phyloP scores from a whole-genome alignment of 2,329 filamentous ascomycete species.

The Ophiostoma fasciatum region DNA sequence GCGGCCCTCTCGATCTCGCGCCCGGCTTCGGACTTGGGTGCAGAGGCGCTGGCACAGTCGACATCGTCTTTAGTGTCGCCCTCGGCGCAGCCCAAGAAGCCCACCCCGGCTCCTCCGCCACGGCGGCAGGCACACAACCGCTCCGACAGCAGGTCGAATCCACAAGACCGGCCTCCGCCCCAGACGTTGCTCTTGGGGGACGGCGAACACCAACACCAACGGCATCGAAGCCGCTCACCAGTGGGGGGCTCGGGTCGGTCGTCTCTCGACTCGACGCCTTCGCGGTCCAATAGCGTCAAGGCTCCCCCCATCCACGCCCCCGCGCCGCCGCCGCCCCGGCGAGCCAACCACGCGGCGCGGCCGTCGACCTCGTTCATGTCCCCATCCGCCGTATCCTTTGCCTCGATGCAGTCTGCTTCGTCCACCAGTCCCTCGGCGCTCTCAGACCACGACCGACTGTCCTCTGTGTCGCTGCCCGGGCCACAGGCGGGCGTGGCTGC shows the following conservation, averaged over 20 bases:
- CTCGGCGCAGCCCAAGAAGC: conserved; percentile 5
- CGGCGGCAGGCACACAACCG: conserved; percentile 34
- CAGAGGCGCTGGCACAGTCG: conserved; percentile 1
- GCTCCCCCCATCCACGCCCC: conserved; percentile 25
- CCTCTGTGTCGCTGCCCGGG: no score
- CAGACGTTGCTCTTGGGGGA: conserved; percentile 19
- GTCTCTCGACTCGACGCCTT: conserved; percentile 34
- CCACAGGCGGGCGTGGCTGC: no score
- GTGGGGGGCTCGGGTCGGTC: conserved; percentile 26
- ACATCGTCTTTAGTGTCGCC: no score
- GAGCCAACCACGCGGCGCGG: conserved; percentile 26
- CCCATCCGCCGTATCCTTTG: conserved; percentile 7
- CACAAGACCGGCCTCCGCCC: conserved; percentile 6
- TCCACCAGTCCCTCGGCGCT: conserved; percentile 3
- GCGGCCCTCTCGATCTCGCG: conserved; percentile 10
- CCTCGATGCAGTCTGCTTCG: no score
- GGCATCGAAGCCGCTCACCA: conserved; percentile 1
- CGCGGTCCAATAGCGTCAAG: conserved; percentile 30
- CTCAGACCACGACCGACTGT: conserved; percentile 3
- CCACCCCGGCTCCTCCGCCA: conserved; percentile 32
- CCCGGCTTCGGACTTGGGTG: not conserved
- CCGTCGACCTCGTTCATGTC: conserved; percentile 14
- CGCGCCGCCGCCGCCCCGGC: conserved; percentile 40
- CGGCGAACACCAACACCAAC: not conserved
- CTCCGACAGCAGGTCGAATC: conserved; percentile 23